phyloP scores from a whole-genome alignment of 148 eudicot species.

The Spergularia bocconei region DNA sequence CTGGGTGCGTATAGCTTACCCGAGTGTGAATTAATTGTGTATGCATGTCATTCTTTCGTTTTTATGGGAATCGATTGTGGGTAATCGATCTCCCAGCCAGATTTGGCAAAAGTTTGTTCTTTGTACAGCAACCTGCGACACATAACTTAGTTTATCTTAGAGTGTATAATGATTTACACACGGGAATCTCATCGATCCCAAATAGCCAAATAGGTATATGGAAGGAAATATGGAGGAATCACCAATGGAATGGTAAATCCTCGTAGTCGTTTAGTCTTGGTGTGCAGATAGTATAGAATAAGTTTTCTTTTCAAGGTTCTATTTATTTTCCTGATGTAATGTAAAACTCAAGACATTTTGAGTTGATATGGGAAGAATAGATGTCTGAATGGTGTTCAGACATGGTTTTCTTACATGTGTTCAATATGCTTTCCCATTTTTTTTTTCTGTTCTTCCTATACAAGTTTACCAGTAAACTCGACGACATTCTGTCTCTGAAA shows the following conservation, averaged over 20 bases:
- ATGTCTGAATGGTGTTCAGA: constrained; percentile 38
- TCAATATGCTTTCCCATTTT: not conserved
- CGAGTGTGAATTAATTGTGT: constrained; percentile 29
- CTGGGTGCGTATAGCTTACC: constrained; percentile 31
- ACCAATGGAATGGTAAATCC: constrained; percentile 42
- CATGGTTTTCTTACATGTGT: constrained; percentile 2
- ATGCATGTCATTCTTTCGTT: constrained; percentile 51
- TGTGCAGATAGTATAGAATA: constrained; percentile 54
- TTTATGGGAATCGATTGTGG: constrained; percentile 40
- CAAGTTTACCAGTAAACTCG: not conserved
- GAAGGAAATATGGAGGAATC: constrained; percentile 39
- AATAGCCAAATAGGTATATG: constrained; percentile 34
- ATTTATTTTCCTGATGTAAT: constrained; percentile 35
- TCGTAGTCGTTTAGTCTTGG: constrained; percentile 31
- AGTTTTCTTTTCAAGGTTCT: constrained; percentile 19
- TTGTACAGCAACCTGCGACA: constrained; percentile 56
- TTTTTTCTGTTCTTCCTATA: not conserved
- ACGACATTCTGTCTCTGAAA: too few species aligned
- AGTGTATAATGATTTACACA: constrained; percentile 60
- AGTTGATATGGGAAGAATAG: constrained; percentile 31
- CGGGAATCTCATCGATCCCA: constrained; percentile 64
- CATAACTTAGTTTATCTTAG: constrained; percentile 34
- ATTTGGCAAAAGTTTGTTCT: constrained; percentile 25
- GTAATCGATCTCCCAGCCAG: constrained; percentile 11
- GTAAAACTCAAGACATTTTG: constrained; percentile 35